phyloP scores from a whole-genome alignment of 805 yeast species.

The Kregervanrija pseudodelftensis region DNA sequence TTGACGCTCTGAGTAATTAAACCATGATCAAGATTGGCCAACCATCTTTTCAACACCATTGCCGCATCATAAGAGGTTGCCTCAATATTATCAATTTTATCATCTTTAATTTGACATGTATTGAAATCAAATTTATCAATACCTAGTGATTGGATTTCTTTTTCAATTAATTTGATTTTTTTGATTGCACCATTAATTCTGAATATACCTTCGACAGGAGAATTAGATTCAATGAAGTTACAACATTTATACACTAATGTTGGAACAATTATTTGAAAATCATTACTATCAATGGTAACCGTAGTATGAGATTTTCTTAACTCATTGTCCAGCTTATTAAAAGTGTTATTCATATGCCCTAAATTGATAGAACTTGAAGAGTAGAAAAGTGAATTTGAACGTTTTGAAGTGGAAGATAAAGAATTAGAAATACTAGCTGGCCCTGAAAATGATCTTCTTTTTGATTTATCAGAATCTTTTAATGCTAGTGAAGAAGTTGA shows the following conservation, averaged over 20 bases:
- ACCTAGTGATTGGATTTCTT: slow-evolving; percentile 17
- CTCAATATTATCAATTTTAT: slow-evolving; percentile 7
- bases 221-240: slow-evolving; percentile 17
- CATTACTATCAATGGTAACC: slow-evolving; percentile 6
- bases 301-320: slow-evolving; percentile 13
- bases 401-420: background rate
- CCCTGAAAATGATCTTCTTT: slow-evolving; percentile 3
- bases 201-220: slow-evolving; percentile 29
- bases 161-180: slow-evolving; percentile 26
- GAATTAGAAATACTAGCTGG: too few species aligned
- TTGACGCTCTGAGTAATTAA: slow-evolving; percentile 22
- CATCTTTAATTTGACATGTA: slow-evolving; percentile 10
- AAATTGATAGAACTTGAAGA: background rate
- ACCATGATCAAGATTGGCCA: slow-evolving; percentile 25
- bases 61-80: slow-evolving; percentile 29
- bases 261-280: slow-evolving; percentile 21
- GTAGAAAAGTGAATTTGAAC: slow-evolving; percentile 1
- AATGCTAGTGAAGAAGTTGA: too few species aligned
- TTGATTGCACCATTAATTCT: slow-evolving; percentile 30
- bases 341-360: background rate
- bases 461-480: slow-evolving; percentile 1
- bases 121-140: slow-evolving; percentile 15
- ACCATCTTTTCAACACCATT: slow-evolving; percentile 31
- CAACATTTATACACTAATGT: slow-evolving; percentile 27
- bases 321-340: slow-evolving; percentile 14